Conservation (phyloP, 78 protist species). For the slime mould (Dictyostelium discoideum) region dicty_2.7 NC_007091.3:843501-844000, state of each 20-base stretch:
- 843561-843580: conserved; percentile 16
- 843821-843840: conserved; percentile 75
- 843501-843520: conserved; percentile 22
- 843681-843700: neutral
- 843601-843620: neutral
- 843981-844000: no score
- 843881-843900: neutral
- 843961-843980: neutral
- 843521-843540: conserved; percentile 45
- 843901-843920: neutral
- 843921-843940: neutral
- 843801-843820: conserved; percentile 35
- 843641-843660: conserved; percentile 48
- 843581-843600: conserved; percentile 51
- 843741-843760: neutral
- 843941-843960: conserved; percentile 11
- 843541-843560: conserved; percentile 69
- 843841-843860: conserved; percentile 61
- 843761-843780: neutral
- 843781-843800: conserved; percentile 34
- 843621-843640: neutral
- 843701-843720: neutral
- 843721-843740: neutral
- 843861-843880: conserved; percentile 48
- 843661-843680: neutral